Percentiles rank a stretch among this genome's conserved stretches.
phyloP scores from a whole-genome alignment of 345 rosid genomes.

The Citrus trifoliata region DNA sequence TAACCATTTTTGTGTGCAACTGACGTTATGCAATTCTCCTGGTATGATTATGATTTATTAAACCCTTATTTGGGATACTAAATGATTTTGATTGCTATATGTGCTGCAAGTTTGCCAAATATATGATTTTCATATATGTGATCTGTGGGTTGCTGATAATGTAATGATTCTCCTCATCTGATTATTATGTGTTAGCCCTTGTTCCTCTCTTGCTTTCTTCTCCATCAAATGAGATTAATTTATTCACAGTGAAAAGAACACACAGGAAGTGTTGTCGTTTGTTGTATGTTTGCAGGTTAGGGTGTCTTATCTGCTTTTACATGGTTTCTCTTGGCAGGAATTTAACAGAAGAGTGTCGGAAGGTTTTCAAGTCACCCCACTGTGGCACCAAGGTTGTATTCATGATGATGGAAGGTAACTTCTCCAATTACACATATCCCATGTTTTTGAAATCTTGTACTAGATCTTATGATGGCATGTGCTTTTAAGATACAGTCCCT shows the following conservation, averaged over 20 bases:
- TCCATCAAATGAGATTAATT: not conserved
- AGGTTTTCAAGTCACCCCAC: conserved; percentile 93
- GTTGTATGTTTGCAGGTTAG: not conserved
- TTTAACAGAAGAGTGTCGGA: conserved; percentile 63
- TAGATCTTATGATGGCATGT: not conserved
- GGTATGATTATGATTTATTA: not conserved
- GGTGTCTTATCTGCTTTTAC: not conserved
- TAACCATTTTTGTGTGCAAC: not conserved
- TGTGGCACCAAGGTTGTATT: conserved; percentile 96
- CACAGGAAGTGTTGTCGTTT: not conserved
- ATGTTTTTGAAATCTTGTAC: conserved; percentile 1
- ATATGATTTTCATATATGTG: not conserved
- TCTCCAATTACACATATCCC: not conserved
- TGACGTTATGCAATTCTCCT: not conserved
- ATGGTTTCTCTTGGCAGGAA: conserved; percentile 47
- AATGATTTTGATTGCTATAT: too few relatives aligned
- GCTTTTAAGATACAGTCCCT: not conserved
- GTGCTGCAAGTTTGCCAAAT: not conserved
- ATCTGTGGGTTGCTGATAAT: not conserved
- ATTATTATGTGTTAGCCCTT: not conserved
- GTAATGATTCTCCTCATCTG: not conserved
- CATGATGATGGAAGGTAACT: conserved; percentile 72
- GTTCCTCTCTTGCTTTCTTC: not conserved
- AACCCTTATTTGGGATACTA: not conserved
- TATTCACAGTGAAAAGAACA: not conserved